Evolutionary conservation across 805 yeast genomes (phyloP).

Genomic region (Hanseniaspora jakobsenii): DNA sequence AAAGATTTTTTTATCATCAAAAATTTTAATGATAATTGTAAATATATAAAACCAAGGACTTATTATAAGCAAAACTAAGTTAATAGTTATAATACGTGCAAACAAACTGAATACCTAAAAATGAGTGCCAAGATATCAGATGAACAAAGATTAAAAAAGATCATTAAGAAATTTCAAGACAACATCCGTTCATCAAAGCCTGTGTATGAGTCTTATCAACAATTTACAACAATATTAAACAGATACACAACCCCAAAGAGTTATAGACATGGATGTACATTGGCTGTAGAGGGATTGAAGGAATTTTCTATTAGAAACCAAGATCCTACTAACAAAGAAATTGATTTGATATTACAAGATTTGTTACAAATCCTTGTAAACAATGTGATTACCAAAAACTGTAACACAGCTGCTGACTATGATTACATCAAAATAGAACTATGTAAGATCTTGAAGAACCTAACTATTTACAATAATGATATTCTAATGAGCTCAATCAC

Average conservation of each 20-base stretch:
- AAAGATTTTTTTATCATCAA: too few relatives aligned
- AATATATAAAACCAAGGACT: neutral
- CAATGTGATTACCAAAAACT: constrained; percentile 12
- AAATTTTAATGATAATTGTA: neutral
- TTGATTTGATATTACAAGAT: constrained; percentile 14
- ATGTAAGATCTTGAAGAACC: constrained; percentile 12
- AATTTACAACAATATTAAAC: constrained; percentile 77
- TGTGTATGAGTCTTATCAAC: constrained; percentile 87
- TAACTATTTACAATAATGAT: constrained; percentile 6
- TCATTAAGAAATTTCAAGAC: constrained; percentile 11
- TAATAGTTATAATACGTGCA: too few relatives aligned
- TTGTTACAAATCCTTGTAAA: constrained; percentile 11
- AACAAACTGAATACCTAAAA: constrained; percentile 38
- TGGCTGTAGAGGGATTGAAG: constrained; percentile 14
- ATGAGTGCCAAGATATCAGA: constrained; percentile 57
- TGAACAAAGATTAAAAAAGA: constrained; percentile 45
- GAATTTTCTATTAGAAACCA: constrained; percentile 14
- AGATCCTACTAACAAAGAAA: constrained; percentile 12
- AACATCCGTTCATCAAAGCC: constrained; percentile 23
- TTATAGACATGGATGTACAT: constrained; percentile 26
- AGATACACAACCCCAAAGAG: constrained; percentile 62
- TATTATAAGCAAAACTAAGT: too few relatives aligned
- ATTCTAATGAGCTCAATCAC: constrained; percentile 9
- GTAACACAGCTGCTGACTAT: constrained; percentile 60
- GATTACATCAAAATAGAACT: constrained; percentile 36